These are phyloP conservation scores for Juncus inflexus DNA, from an alignment of 176 grass and related monocot genomes.

Conservation along the genomic window DNA sequence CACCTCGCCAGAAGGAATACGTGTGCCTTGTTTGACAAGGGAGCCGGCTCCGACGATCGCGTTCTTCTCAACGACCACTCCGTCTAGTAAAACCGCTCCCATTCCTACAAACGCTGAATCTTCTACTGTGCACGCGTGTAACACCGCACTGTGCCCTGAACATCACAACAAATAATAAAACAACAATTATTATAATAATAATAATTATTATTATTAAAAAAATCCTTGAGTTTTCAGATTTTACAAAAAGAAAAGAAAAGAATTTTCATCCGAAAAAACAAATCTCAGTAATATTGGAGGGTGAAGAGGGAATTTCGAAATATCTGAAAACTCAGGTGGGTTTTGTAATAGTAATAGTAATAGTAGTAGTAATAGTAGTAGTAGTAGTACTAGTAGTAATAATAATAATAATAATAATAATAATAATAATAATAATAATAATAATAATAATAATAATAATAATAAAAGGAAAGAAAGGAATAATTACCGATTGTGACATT, in stretches of 20 bases:
- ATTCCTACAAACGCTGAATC: conserved; percentile 94
- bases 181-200: too few relatives aligned
- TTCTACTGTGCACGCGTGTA: conserved; percentile 84
- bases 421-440: conserved; percentile 11
- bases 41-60: conserved; percentile 83
- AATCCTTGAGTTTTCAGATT: too few relatives aligned
- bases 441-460: conserved; percentile 18
- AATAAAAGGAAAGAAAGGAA: conserved; percentile 11
- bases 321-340: neutral
- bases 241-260: too few relatives aligned
- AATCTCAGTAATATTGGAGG: too few relatives aligned
- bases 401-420: conserved; percentile 17
- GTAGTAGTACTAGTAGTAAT: too few relatives aligned
- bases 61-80: conserved; percentile 88
- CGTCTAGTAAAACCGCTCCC: conserved; percentile 86
- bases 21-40: conserved; percentile 87
- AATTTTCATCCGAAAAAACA: too few relatives aligned
- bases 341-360: conserved; percentile 3
- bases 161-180: neutral
- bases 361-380: conserved; percentile 13
- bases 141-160: conserved; percentile 78
- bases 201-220: too few relatives aligned
- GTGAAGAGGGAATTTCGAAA: too few relatives aligned
- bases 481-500: conserved; percentile 84
- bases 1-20: conserved; percentile 91